phyloP scores from a whole-genome alignment of 805 yeast species.

The Blastobotrys chiropterorum region DNA sequence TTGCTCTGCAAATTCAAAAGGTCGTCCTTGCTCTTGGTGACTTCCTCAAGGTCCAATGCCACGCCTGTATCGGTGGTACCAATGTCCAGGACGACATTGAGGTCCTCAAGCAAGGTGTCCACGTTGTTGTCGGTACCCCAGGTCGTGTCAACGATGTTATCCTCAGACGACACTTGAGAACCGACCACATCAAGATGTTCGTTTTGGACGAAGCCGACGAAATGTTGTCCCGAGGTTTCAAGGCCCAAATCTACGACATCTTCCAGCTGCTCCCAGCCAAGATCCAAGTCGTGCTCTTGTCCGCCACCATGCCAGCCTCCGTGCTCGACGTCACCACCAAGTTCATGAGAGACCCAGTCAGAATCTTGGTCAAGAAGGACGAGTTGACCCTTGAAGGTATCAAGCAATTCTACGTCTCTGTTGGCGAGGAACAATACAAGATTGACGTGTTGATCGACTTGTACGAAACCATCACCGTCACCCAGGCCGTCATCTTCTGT shows the following conservation, averaged over 20 bases:
- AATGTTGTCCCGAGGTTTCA: conserved; percentile 85
- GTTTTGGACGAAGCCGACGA: conserved; percentile 97
- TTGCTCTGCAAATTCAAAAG: conserved; percentile 87
- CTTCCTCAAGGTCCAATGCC: conserved; percentile 77
- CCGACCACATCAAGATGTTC: conserved; percentile 78
- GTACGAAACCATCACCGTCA: conserved; percentile 89
- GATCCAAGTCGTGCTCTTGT: conserved; percentile 87
- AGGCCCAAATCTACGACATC: conserved; percentile 90
- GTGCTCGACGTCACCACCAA: conserved; percentile 88
- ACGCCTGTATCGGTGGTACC: conserved; percentile 94
- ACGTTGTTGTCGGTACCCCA: conserved; percentile 94
- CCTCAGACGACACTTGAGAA: conserved; percentile 67
- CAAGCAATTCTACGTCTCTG: conserved; percentile 83
- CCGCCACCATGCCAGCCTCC: conserved; percentile 90
- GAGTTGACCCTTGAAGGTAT: conserved; percentile 92
- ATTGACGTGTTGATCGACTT: conserved; percentile 91
- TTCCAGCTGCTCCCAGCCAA: conserved; percentile 77
- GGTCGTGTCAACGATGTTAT: conserved; percentile 92
- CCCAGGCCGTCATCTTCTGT: conserved; percentile 97
- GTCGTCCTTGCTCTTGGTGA: conserved; percentile 84
- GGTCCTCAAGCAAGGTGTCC: conserved; percentile 71
- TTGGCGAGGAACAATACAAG: conserved; percentile 90
- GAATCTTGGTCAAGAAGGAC: conserved; percentile 90
- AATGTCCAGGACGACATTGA: conserved; percentile 75
- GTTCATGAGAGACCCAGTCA: conserved; percentile 89